Evolutionary conservation across 2,329 filamentous ascomycete species (phyloP), one percentile per base, ranked within the genome.

Genomic region (Ophiocordyceps australis): DNA sequence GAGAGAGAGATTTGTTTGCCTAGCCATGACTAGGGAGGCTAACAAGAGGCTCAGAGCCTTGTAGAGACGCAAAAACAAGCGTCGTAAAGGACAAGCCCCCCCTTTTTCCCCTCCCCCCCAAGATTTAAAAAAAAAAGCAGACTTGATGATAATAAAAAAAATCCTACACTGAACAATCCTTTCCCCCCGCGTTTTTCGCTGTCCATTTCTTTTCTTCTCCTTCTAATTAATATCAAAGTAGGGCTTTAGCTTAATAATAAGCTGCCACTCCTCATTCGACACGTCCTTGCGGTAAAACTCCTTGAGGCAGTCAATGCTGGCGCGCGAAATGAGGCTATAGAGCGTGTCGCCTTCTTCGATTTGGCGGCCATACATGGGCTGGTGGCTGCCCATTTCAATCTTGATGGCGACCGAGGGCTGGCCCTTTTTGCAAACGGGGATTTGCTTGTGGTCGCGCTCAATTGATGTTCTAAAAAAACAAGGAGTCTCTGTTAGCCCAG

Each of bases 391-490:
- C 69, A 74, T 75, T 57, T 98, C 91, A 42, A 98, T 91, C 65
- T 98, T 98, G 59, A 98, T 65, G 13, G 89, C 89, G 8, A 98
- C 91, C 2, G 83, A 91, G n/a, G 91, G 89, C 46, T 92, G 80
- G 27, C 86, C 86, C 57, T 83, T 86, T 55, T 98, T 98, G 61
- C 82, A 92, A 30, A 93, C 65, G 8, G 65, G 68, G 37, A 98
- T 75, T 35, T 89, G 73, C 60, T 98, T 98, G 67, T 98, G 89
- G 39, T 98, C 91, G 47, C 91, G 76, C 54, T 98, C 86, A 45
- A 98, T 98, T 3, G 78, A 85, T 29, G 80, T 80, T n/a, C 85
- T 93, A 43, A 30, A 18, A 12, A 17, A 18, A 11, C 15, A 12
- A 17, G 11, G n/a, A 20, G 12, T 22, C n/a, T 3, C 23, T 24